Percentiles rank a stretch among this genome's conserved stretches.
These are phyloP conservation scores for Aureobasidium sp. DNA, from an alignment of 2,329 filamentous ascomycete genomes.

Conservation along the genomic window DNA sequence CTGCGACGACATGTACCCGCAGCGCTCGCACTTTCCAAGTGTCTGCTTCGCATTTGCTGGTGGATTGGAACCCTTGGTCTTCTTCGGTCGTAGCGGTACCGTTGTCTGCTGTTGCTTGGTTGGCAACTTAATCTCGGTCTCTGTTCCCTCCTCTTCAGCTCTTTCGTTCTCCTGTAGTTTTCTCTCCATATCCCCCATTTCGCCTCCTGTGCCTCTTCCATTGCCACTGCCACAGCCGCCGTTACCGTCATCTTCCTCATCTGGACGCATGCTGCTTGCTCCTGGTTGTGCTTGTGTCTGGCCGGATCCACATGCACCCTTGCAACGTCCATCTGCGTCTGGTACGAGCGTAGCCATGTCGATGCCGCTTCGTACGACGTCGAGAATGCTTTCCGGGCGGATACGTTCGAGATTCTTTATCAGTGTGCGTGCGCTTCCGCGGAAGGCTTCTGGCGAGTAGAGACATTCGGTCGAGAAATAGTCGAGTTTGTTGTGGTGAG, in stretches of 20 bases:
- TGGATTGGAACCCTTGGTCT: slow-evolving; percentile 24
- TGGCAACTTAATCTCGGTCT: slow-evolving; percentile 54
- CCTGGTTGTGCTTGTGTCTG: slow-evolving; percentile 20
- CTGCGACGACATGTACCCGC: slow-evolving; percentile 94
- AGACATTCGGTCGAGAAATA: slow-evolving; percentile 99
- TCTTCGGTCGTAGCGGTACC: slow-evolving; percentile 27
- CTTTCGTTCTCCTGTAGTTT: slow-evolving; percentile 59
- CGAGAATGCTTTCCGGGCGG: slow-evolving; percentile 85
- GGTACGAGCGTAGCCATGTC: slow-evolving; percentile 90
- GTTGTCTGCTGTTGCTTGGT: slow-evolving; percentile 6
- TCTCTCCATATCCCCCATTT: slow-evolving; percentile 78
- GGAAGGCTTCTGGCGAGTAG: slow-evolving; percentile 94
- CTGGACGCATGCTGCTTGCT: slow-evolving; percentile 28
- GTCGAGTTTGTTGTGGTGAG: slow-evolving; percentile 91
- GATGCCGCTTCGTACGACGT: slow-evolving; percentile 90
- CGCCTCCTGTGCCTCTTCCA: slow-evolving; percentile 59
- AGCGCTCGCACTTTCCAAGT: slow-evolving; percentile 75
- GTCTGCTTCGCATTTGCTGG: slow-evolving; percentile 51
- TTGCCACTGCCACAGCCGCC: slow-evolving; percentile 71
- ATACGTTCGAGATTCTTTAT: slow-evolving; percentile 96
- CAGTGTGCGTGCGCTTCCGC: slow-evolving; percentile 80
- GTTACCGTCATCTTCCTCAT: slow-evolving; percentile 49
- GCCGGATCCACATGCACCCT: slow-evolving; percentile 38
- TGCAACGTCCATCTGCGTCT: slow-evolving; percentile 41
- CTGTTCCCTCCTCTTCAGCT: slow-evolving; percentile 46